Evolutionary conservation across 176 grass and related monocot species (phyloP), one percentile per base, ranked within the genome.

Genomic region (Alloteropsis semialata): DNA sequence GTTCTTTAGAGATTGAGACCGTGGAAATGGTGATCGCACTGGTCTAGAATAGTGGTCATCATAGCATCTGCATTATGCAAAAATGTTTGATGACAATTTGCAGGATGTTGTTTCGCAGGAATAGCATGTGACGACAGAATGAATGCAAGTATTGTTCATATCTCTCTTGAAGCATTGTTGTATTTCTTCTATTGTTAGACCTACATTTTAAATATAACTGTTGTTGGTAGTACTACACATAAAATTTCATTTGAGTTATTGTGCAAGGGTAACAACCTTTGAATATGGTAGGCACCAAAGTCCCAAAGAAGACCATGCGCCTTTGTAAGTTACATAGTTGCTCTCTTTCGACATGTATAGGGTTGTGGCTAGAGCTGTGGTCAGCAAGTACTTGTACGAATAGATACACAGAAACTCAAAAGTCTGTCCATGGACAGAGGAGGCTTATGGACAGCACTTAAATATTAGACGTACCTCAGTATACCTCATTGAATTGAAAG

Each of bases 401-500:
- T 18, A 79, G 64, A 65, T 80, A 51, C n/a, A 84, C 14, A 65
- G 68, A 54, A 19, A 29, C 69, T 69, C 54, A 68, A 86, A 84
- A 46, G 57, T 75, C 64, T 89, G 34, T 70, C 74, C 39, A 64
- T 58, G 81, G 8, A 81, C 16, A 76, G 27, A 73, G 25, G 28
- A 74, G 34, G 65, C 49, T 68, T 38, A 51, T 36, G 8, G 54
- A 13, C 45, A 84, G 51, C 44, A 83, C 87, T 24, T 24, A 42
- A 38, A 36, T 43, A 51, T 78, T 57, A 66, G 24, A 76, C 22
- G 18, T 65, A 45, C 42, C 36, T 82, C 15, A 36, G 49, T 59
- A 61, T 77, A 91, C 90, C 90, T 91, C 92, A 42, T 91, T 98
- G 70, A 94, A 88, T 94, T 90, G 90, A 69, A 98, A 98, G 81